Base-by-base conservation (phyloP, 2,329 filamentous ascomycete species). In the Fusarium austroafricanum region DNA sequence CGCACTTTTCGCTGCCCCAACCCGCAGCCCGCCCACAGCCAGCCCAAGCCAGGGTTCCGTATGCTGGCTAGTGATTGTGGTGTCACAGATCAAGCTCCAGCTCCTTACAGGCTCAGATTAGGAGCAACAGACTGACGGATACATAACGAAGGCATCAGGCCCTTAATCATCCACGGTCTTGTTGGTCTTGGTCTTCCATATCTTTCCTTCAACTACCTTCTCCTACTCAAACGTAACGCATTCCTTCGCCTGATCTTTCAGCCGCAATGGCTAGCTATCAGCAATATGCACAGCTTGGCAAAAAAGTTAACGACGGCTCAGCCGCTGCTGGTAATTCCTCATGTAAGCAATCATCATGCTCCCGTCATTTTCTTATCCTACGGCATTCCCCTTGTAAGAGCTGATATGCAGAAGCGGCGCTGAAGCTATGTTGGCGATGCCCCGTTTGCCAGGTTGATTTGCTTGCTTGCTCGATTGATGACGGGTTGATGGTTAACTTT, bases 191-290 rank as follows among this genome's bases (percentile, higher is more conserved):
- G 39, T 40, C 43, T 67, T 42, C 42, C 26, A 23, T 20, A 26
- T 29, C 42, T 51, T 11, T 37, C 37, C n/a, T 21, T 56, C 23
- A 20, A 23, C 23, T 53, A 54, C 29, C 14, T 45, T 28, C 12
- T 29, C 43, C 31, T 44, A 49, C 39, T 40, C 44, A 49, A 55
- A 52, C 57, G 39, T 28, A 66, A 38, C 57, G 40, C 51, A 47
- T 44, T 42, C 43, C 20, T 18, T 38, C 44, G 20, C 31, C 26
- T 54, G 46, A 43, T 39, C 52, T 29, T 40, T 42, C 39, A 39
- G 67, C 65, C 53, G 62, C 61, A 42, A 74, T 74, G 72, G 72
- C 71, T 62, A 74, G 71, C 65, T 74, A 71, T 68, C 71, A 74
- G 57, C 69, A 73, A 46, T 71, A 74, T 49, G 71, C 72, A 38